Base-by-base conservation (phyloP, 2,329 filamentous ascomycete species). In the Endoconidiophora laricicola region DNA sequence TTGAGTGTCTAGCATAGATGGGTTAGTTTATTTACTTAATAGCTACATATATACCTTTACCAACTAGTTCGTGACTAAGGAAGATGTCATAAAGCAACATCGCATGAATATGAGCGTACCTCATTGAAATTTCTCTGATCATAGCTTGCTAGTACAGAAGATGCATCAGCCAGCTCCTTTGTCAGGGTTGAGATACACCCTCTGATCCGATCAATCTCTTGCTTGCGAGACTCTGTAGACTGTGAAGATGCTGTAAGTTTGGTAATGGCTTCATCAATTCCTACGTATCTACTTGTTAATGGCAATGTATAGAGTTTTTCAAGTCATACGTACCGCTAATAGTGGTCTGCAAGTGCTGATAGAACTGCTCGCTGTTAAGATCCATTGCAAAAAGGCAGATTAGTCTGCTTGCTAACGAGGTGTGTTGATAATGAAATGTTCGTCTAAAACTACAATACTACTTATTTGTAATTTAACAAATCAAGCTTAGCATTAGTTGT, bases 71-170 rank as follows among this genome's bases (percentile, higher is more conserved):
- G 12, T 33, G 6, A 12, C 3, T 33, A 10, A 33, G 6, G 1
- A 3, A 12, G 10, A 33, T 12, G 12, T 33, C 1, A 7, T 9
- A 33, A 33, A 33, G 29, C 29, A 33, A 3, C 29, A 10, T 33
- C 3, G 4, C 18, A 6, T 38, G 23, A 37, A 18, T 10, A n/a
- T 37, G 43, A 23, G 53, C 59, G 49, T 65, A 87, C 85, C 67
- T 88, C 79, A 41, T 81, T 76, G 60, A 94, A 96, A 22, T 83
- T 81, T 57, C 85, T 78, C 62, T 91, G 86, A 59, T 96, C 91
- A 61, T 95, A 93, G 6, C 86, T 79, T 2, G 91, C 87, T 14
- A 94, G 77, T 57, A 81, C 86, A 50, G 81, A 79, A 1, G 83
- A 78, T 0, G 85, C 83, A 65, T 95, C 87, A 56, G 85, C 81